Evolutionary conservation across 108 stramenopile species (phyloP), one percentile per base, ranked within the genome.

Genomic region (Cyclotella atomus): DNA sequence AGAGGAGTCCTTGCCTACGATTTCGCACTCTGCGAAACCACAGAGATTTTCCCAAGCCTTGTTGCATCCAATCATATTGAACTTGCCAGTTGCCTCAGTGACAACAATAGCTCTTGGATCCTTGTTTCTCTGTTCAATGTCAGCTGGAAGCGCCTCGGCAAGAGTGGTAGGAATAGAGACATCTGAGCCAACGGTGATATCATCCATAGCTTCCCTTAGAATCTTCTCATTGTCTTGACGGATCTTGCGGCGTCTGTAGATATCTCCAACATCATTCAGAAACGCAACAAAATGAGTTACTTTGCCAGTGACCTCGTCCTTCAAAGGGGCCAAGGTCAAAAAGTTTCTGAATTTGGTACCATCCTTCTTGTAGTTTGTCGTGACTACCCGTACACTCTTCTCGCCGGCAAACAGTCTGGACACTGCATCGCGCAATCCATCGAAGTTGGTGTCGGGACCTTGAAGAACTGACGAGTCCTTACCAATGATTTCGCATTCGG

Each of bases 41-140:
- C 71, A 72, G 14, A 72, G 52, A 63, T 72, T 62, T 33, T 74
- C 73, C 73, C 73, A 74, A 1, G 73, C 63, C 29, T 74, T 74
- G 32, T 74, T 74, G n/a, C 73, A 74, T 21, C 73, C 73, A 9
- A 74, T 65, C 44, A 74, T 65, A 25, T 64, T 57, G 23, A 46
- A 74, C 14, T 7, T 7, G 14, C 64, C 54, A 19, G 63, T 65
- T 1, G 52, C 50, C 54, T 74, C 73, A 7, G 73, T 74, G 28
- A 74, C 73, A 8, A 74, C 73, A 74, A 74, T 65, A 9, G 73
- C 73, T 2, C 73, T 63, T 30, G 27, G 28, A 16, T 74, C 73
- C 12, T 46, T 35, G 38, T 65, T 29, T 57, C 34, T 56, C 41
- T 57, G 41, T 16, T 57, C 41, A 23, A 24, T 17, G 30, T 70